A percentile compares a stretch with the other conserved stretches of the same genome.
Conservation (phyloP, 345 rosid genomes). For the Toxicodendron radicans region DNA sequence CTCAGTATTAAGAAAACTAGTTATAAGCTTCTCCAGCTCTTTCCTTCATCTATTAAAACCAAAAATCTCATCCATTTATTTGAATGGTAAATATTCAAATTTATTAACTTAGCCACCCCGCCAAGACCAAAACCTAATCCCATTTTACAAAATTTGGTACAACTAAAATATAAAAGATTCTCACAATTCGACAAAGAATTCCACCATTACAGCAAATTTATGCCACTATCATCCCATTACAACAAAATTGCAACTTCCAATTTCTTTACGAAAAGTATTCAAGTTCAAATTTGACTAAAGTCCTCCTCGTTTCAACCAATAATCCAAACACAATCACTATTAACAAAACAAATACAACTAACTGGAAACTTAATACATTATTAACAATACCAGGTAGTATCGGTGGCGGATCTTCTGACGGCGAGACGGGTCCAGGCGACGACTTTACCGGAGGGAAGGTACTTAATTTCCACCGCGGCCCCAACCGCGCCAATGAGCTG, state of each 20-base stretch:
- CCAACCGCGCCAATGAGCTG: conserved; percentile 60
- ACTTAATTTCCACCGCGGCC: conserved; percentile 47
- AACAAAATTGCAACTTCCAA: not conserved
- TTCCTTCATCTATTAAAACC: not conserved
- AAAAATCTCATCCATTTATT: not conserved
- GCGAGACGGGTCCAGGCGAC: conserved; percentile 64
- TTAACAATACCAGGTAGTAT: conserved; percentile 43
- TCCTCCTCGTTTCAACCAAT: not conserved
- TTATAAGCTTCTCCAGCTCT: not conserved
- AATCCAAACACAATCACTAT: not conserved
- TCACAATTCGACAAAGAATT: not conserved
- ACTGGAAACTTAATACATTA: not conserved
- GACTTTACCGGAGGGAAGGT: conserved; percentile 55
- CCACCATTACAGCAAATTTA: not conserved
- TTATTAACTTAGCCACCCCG: not conserved
- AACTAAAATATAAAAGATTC: not conserved
- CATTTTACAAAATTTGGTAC: not conserved
- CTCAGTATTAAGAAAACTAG: not conserved
- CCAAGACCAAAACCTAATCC: conserved; percentile 3
- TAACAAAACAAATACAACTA: not conserved
- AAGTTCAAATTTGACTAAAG: not conserved
- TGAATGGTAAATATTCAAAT: not conserved
- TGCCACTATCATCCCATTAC: not conserved
- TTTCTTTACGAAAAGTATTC: not conserved
- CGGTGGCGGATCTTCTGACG: conserved; percentile 49